Percentiles rank a stretch among this genome's conserved stretches.
Evolutionary conservation across 371 early-diverging fungal genomes (phyloP).

Genomic region (Nosema granulosis): DNA sequence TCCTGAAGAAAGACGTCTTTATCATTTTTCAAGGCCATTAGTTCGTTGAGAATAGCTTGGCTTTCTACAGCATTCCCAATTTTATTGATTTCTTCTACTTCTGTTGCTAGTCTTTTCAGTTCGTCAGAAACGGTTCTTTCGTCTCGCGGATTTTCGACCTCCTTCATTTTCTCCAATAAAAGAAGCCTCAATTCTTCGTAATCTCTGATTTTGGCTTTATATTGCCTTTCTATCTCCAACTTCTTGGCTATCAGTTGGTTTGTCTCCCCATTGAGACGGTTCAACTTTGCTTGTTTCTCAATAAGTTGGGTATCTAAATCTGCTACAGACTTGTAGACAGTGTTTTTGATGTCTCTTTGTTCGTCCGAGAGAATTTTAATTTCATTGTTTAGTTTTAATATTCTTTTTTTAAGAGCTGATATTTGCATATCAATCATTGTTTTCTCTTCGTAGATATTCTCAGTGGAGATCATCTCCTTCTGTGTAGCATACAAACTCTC

Average conservation of each 20-base stretch:
- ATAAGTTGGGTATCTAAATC: neutral
- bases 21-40: conserved; percentile 26
- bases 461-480: conserved; percentile 15
- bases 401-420: conserved; percentile 47
- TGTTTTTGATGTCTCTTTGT: conserved; percentile 42
- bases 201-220: neutral
- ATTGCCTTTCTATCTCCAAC: neutral
- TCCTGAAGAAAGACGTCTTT: conserved; percentile 29
- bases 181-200: neutral
- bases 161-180: neutral
- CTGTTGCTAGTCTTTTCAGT: conserved; percentile 17
- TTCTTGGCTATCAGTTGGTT: neutral
- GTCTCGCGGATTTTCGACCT: conserved; percentile 14
- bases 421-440: conserved; percentile 40
- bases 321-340: neutral
- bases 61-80: conserved; percentile 34
- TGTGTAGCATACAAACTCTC: conserved; percentile 9
- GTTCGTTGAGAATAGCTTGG: conserved; percentile 31
- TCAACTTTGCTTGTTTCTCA: neutral
- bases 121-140: conserved; percentile 33
- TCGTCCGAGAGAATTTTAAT: conserved; percentile 36
- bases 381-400: conserved; percentile 34
- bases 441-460: conserved; percentile 36
- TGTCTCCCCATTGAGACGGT: neutral
- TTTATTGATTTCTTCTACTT: conserved; percentile 33